Conservation (phyloP, 2,329 filamentous ascomycete genomes). For the Hirsutella thompsonii region DNA sequence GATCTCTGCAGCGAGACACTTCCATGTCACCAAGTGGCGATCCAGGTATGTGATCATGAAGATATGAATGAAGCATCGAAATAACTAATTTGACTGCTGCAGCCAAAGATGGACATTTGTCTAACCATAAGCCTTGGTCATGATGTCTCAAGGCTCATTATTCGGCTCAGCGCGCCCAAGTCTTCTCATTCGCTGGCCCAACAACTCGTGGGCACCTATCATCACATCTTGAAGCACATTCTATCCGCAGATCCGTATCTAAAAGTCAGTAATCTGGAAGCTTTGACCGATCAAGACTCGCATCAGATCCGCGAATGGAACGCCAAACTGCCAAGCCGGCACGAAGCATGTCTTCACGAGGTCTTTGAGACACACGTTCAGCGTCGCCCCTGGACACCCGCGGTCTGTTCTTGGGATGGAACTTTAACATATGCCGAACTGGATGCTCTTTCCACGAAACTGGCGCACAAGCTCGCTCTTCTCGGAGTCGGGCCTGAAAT, state of each 20-base stretch:
- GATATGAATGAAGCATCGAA: too few relatives aligned
- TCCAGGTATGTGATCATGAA: background rate
- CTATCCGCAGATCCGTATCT: background rate
- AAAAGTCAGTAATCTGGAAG: background rate
- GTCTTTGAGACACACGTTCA: background rate
- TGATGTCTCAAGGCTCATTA: background rate
- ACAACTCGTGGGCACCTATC: background rate
- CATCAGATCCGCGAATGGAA: background rate
- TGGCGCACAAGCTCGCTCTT: background rate
- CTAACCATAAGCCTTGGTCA: background rate
- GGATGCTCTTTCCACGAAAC: background rate
- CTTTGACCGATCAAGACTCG: background rate
- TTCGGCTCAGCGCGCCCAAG: background rate
- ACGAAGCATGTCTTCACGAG: background rate
- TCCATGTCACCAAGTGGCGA: background rate
- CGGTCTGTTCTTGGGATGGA: conserved; percentile 6
- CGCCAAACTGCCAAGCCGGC: background rate
- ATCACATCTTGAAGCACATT: background rate
- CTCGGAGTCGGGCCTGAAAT: conserved; percentile 1
- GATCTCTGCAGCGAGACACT: background rate
- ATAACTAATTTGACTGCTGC: too few relatives aligned
- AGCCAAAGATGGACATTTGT: background rate
- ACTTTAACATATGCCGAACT: conserved; percentile 1
- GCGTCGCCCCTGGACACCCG: background rate
- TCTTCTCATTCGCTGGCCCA: background rate